phyloP scores from a whole-genome alignment of 108 stramenopile species.

The Cylindrotheca fusiformis region DNA sequence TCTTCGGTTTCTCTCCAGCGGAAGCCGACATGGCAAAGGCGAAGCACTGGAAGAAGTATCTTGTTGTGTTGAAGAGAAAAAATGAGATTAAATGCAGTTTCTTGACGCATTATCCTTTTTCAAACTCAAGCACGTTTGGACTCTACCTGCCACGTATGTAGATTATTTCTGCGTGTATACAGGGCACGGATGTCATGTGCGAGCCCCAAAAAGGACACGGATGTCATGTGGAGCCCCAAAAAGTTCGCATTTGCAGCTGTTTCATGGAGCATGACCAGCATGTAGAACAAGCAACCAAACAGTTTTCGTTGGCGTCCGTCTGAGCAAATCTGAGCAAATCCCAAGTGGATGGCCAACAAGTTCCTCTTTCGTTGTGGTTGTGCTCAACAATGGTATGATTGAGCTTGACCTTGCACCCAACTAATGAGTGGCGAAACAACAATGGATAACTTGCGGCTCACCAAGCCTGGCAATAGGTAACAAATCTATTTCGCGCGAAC shows the following conservation, averaged over 20 bases:
- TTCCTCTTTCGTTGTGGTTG: constrained; percentile 1
- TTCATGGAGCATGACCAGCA: constrained; percentile 96
- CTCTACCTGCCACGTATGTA: too few species aligned
- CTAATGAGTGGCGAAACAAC: constrained; percentile 77
- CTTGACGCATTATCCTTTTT: too few species aligned
- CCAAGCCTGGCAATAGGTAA: constrained; percentile 89
- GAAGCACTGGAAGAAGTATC: too few species aligned
- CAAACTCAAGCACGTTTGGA: too few species aligned
- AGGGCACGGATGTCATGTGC: too few species aligned
- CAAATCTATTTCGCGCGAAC: constrained; percentile 88
- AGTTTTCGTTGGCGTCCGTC: constrained; percentile 41
- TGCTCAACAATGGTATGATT: constrained; percentile 39
- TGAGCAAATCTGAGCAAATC: constrained; percentile 56
- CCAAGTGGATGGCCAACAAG: constrained; percentile 59
- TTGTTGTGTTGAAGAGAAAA: too few species aligned
- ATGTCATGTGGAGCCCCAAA: too few species aligned
- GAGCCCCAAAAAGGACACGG: too few species aligned
- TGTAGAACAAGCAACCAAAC: constrained; percentile 57
- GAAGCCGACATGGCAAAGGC: too few species aligned
- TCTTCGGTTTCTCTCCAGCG: too few species aligned
- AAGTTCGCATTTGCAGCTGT: constrained; percentile 48
- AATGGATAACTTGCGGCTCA: constrained; percentile 42
- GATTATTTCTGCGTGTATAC: too few species aligned
- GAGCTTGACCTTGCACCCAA: constrained; percentile 93
- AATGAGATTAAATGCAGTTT: too few species aligned